Base-by-base conservation (phyloP, 2,329 filamentous ascomycete species). In the Aspergillus tubingensis region DNA sequence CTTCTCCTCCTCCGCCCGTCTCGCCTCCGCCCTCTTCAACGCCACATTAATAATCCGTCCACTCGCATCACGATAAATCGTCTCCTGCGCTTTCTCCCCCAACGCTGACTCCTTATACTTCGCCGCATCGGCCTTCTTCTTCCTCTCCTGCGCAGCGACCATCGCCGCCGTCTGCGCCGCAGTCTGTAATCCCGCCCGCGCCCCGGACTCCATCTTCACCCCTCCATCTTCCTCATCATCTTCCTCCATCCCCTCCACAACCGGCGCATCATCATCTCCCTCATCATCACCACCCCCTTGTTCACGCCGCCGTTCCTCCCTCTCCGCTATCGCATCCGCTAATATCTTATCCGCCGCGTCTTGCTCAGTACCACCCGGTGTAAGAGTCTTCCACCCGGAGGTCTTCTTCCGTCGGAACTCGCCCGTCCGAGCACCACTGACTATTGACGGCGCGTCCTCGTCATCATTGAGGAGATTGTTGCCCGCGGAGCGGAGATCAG, bases 1-100 rank as follows among this genome's bases (percentile, higher is more conserved):
- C 54, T 87, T 86, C 66, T 91, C 89, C 69, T 92, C 88, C 0
- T 89, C 89, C 67, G 90, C 91, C 53, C 86, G 85, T n/a, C 91
- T 85, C 54, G 91, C 89, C 75, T 97, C 92, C 19, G 92, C 93
- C 23, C 93, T 86, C 76, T 91, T 92, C 90, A 96, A 91, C 17
- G 89, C 88, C 23, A 98, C 86, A 71, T 99, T 96, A 65, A 99
- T 93, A 58, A 96, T 88, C n/a, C 93, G 86, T 11, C 95, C 95
- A 3, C 91, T 95, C 10, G 96, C 95, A 77, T 99, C 95, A 68
- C 95, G 90, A 75, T 98, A 97, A 23, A 97, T 92, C 0, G 94
- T 96, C 77, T 97, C 92, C 69, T 89, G 85, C 32, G 85, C 85
- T 59, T 77, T 74, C 0, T 74, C 78, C 50, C 74, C 75, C 47